Base-by-base conservation (phyloP, 768 basidiomycete species). In the Podaxis carcinomalis region DNA sequence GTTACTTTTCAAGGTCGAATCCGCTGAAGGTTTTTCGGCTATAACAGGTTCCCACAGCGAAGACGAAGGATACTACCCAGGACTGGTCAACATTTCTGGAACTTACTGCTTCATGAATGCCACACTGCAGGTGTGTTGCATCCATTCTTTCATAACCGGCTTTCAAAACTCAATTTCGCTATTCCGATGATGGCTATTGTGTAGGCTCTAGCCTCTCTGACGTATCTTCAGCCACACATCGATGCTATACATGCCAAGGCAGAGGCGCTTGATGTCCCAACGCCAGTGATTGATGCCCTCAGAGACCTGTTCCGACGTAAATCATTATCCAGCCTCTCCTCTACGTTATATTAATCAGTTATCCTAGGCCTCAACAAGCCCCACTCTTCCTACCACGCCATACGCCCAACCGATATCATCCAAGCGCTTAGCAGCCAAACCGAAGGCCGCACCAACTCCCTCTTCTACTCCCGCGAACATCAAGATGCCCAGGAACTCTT, bases 401-500 rank as follows among this genome's bases (percentile, higher is more conserved):
- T 94, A 35, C 85, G 92, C 1, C 94, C 93, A 0, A 69, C 84
- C 49, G 80, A 80, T 39, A 84, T 96, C 60, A 89, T 95, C 50
- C 72, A 80, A 16, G 89, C 87, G 2, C 80, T 95, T 32, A 83
- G 85, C 16, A 70, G 77, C 21, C 79, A 82, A 62, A 76, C 81
- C 39, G 72, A 78, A 36, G 82, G 81, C 53, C 82, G 82, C 64
- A 68, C 78, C 64, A 81, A 82, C 65, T 81, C 88, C 0, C 80
- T 94, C 10, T 88, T 96, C 72, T 85, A 86, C 65, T 93, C 93
- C 1, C 87, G 93, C 11, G 94, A 97, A 70, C 96, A 98, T 71
- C 96, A 98, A 75, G 96, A 98, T 71, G 96, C 96, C 4, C 96
- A 98, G 69, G 96, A 98, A 70, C 82, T 98, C n/a, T 98, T 97